Conservation (phyloP, 345 rosid species). For the Populus euphratica region DNA sequence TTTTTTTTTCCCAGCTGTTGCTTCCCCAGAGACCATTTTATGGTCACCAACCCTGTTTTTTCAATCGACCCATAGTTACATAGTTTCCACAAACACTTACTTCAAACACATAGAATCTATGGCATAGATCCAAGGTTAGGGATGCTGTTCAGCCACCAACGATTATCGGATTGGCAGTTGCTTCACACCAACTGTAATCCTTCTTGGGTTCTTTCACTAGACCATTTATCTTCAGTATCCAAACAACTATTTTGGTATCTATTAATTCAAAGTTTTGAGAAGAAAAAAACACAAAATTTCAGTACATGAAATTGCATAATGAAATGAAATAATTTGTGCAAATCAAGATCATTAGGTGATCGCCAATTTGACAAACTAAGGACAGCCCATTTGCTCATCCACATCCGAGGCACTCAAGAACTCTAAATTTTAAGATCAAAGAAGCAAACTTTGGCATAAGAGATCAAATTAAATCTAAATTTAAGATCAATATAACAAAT, state of each 20-base stretch:
- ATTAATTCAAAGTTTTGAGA: background rate
- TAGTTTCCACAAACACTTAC: background rate
- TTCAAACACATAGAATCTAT: background rate
- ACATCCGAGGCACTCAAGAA: background rate
- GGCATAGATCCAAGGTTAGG: too few relatives aligned
- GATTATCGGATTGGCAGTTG: background rate
- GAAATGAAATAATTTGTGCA: background rate
- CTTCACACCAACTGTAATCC: background rate
- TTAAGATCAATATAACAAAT: background rate
- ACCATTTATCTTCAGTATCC: background rate
- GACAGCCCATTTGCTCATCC: background rate
- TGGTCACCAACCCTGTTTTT: background rate
- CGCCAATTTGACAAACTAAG: too few relatives aligned
- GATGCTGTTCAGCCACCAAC: background rate
- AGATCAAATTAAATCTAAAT: too few relatives aligned
- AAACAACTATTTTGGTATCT: background rate
- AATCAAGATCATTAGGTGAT: background rate
- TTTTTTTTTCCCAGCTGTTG: background rate
- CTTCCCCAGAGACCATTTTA: too few relatives aligned
- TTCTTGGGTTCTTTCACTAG: background rate
- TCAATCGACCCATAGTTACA: background rate
- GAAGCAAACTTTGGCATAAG: background rate
- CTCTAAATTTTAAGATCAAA: too few relatives aligned
- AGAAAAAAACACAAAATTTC: too few relatives aligned
- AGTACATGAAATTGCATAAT: background rate